Base-by-base conservation (phyloP, 2,329 filamentous ascomycete species). In the Coniochaeta sp. region DNA sequence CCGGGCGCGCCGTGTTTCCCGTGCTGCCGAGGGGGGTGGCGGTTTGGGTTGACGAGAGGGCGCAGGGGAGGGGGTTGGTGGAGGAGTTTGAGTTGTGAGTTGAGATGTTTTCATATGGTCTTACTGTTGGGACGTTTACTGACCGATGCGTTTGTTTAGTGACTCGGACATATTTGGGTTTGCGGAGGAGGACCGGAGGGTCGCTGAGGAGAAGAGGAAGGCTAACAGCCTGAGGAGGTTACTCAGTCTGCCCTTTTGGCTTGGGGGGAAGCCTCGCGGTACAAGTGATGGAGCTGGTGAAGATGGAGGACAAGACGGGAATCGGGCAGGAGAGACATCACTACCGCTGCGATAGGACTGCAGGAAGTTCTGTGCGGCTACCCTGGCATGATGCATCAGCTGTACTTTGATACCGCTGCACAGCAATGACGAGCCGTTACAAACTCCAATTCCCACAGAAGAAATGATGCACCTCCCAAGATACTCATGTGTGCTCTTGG, bases 1-100 rank as follows among this genome's bases (percentile, higher is more conserved):
- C 78, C 28, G 85, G 85, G 0, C 84, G 72, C 60, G 85, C 78
- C 0, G 53, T 69, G 13, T 88, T 88, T 57, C 71, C 71, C 0
- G 80, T 79, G 33, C 67, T 67, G 10, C 71, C 71, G 6, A 70
- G 74, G 32, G 82, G 79, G 58, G 75, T 85, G 1, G 75, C 77
- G 47, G 76, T 87, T 3, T 88, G 81, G 77, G 82, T 84, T 0
- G 76, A 78, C 54, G 71, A 71, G 42, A 70, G 72, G 53, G 81
- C 79, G 1, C 68, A 76, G 38, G 79, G 77, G 0, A 72, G 76
- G 57, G 69, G 73, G 6, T 35, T 46, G 20, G 58, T 60, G 22
- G 60, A 61, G 28, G 27, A 27, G 1, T 55, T 57, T 49, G 53
- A 55, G 1, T 53, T 61, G 59, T 61, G 32, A 57, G 55, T 56